Conservation (phyloP, 208 protist genomes). For the Entamoeba histolytica region DNA sequence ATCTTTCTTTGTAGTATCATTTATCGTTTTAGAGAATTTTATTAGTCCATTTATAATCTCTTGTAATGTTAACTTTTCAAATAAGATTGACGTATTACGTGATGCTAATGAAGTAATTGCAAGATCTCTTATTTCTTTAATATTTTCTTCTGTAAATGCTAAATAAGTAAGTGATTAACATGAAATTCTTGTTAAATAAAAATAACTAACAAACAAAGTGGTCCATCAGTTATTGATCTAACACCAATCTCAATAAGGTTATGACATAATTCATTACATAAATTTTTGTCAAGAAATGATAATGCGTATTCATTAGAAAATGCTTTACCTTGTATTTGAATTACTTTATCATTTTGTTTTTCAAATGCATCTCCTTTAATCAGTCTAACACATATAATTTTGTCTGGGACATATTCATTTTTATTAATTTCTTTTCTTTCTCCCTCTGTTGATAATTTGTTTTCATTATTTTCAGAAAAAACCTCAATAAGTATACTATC, state of each 20-base stretch:
- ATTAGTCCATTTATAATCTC: background rate
- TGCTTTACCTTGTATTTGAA: background rate
- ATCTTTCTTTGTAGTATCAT: too few species aligned
- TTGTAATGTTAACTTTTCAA: background rate
- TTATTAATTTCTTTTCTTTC: background rate
- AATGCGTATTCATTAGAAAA: background rate
- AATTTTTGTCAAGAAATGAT: background rate
- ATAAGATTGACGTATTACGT: background rate
- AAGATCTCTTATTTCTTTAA: background rate
- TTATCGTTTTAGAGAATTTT: too few species aligned
- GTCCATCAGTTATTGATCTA: too few species aligned
- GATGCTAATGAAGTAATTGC: background rate
- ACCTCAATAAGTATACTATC: too few species aligned
- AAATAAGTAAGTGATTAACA: background rate
- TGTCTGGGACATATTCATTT: background rate
- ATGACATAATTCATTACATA: background rate
- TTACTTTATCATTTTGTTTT: background rate
- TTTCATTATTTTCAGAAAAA: too few species aligned
- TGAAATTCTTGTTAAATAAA: too few species aligned
- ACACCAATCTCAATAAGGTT: too few species aligned
- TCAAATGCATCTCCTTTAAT: background rate
- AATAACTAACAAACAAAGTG: too few species aligned
- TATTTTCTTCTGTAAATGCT: background rate
- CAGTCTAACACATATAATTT: background rate
- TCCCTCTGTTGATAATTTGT: background rate